Evolutionary conservation across 371 early-diverging fungal genomes (phyloP).

Genomic region (Saksenaea oblongispora): DNA sequence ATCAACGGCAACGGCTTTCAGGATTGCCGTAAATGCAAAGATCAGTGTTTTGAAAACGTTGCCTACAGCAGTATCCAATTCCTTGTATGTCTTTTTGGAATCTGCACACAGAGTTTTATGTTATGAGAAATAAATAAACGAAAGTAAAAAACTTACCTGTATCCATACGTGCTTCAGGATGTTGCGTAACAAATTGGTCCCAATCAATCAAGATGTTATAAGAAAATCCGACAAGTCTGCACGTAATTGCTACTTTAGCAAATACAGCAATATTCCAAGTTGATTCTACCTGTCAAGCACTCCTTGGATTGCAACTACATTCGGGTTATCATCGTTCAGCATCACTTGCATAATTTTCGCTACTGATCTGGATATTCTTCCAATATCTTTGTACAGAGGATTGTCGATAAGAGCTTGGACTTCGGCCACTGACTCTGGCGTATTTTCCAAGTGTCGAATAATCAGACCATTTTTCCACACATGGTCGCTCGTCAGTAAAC

Average conservation of each 20-base stretch:
- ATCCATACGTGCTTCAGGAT: conserved; percentile 14
- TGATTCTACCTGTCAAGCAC: conserved; percentile 17
- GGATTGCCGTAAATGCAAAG: conserved; percentile 44
- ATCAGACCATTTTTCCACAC: conserved; percentile 31
- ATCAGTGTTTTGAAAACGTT: conserved; percentile 42
- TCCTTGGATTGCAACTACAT: conserved; percentile 7
- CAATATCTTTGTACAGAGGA: conserved; percentile 45
- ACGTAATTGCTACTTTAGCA: neutral
- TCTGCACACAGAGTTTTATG: neutral
- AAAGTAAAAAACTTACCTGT: conserved; percentile 9
- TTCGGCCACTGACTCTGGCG: conserved; percentile 6
- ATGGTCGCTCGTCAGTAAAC: conserved; percentile 29
- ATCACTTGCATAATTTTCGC: conserved; percentile 25
- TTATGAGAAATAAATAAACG: neutral
- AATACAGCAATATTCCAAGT: neutral
- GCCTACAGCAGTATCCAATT: conserved; percentile 27
- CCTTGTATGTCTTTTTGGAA: conserved; percentile 10
- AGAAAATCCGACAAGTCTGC: conserved; percentile 36
- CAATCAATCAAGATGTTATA: conserved; percentile 41
- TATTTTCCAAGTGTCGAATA: conserved; percentile 18
- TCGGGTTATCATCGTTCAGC: conserved; percentile 10
- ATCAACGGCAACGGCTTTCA: conserved; percentile 44
- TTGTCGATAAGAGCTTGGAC: conserved; percentile 18
- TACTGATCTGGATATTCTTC: conserved; percentile 43
- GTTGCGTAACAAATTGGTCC: conserved; percentile 29